Percentiles rank a stretch among this genome's conserved stretches.
Evolutionary conservation across 1,284 basidiomycete genomes (phyloP).

Genomic region (Volvariella volvacea): DNA sequence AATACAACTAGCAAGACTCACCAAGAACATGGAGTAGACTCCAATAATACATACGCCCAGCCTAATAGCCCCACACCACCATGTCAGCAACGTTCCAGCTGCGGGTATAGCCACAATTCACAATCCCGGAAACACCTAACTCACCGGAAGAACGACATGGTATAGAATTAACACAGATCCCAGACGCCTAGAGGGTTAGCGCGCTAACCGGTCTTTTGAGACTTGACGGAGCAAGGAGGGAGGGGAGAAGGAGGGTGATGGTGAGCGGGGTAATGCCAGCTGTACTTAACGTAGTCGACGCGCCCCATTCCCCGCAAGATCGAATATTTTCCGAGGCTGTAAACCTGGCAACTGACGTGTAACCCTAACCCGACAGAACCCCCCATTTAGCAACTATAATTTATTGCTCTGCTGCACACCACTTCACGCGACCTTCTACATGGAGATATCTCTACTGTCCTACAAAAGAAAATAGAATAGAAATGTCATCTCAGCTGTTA

Average conservation of each 20-base stretch:
- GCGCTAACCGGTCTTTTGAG: no score
- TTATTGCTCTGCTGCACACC: no score
- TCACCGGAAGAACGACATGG: neutral
- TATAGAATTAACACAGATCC: neutral
- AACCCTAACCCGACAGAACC: neutral
- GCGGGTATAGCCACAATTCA: neutral
- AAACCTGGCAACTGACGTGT: neutral
- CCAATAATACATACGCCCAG: conserved; percentile 60
- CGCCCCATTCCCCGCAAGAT: neutral
- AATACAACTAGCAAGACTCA: conserved; percentile 18
- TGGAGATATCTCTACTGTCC: no score
- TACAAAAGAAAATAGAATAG: no score
- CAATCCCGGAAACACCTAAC: neutral
- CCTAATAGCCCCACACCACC: conserved; percentile 26
- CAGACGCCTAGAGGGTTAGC: neutral
- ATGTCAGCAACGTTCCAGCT: neutral
- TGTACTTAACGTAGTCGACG: neutral
- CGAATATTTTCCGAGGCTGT: neutral
- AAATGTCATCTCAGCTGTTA: no score
- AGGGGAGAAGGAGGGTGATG: neutral
- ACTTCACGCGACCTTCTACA: no score
- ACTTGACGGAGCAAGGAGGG: neutral
- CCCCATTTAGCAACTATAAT: no score
- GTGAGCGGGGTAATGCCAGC: neutral
- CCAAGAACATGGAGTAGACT: conserved; percentile 77